Evolutionary conservation across 1,284 basidiomycete genomes (phyloP), one percentile per base, ranked within the genome.

Genomic region (Golubevia pallescens): DNA sequence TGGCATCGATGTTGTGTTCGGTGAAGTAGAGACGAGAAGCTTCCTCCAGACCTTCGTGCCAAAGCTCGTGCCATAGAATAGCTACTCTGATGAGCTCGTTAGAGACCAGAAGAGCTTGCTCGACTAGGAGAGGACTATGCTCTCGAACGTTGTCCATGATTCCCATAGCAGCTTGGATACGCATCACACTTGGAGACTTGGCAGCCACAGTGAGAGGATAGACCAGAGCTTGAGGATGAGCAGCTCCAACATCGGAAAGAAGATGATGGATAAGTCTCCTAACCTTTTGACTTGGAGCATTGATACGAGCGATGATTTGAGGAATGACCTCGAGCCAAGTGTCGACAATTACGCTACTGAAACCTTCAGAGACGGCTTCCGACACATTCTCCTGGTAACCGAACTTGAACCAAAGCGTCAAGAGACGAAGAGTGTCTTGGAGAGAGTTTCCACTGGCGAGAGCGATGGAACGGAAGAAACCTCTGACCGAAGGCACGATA

Each of bases 281-380:
- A 69, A 99, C 95, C 64, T 93, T 93, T 34, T 88, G 87, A 74
- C 93, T 93, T 0, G 95, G 95, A 0, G 95, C 97, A 87, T 98
- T 95, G 75, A 99, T 97, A 52, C 97, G 92, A 52, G 97, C 97
- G 79, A 99, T 99, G 77, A 99, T 97, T 89, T 96, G 95, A 52
- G 97, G 97, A 68, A 99, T 95, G 69, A 99, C 97, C 80, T 98
- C 95, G 48, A 99, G 89, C 97, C 97, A 99, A 0, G 96, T 98
- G 81, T 99, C 95, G 60, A 99, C 92, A 80, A 93, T 93, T 60
- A 99, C 94, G 32, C 90, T 92, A 1, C 90, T 90, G 86, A 98
- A 95, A 0, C 96, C 97, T 69, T 89, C 91, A 61, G 90, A 90
- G 88, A 99, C 95, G 0, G 95, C 93, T 77, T 93, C 89, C 79